Percentiles rank a stretch among this genome's conserved stretches.
phyloP scores from a whole-genome alignment of 1,284 basidiomycete species.

The Boletus sp. region DNA sequence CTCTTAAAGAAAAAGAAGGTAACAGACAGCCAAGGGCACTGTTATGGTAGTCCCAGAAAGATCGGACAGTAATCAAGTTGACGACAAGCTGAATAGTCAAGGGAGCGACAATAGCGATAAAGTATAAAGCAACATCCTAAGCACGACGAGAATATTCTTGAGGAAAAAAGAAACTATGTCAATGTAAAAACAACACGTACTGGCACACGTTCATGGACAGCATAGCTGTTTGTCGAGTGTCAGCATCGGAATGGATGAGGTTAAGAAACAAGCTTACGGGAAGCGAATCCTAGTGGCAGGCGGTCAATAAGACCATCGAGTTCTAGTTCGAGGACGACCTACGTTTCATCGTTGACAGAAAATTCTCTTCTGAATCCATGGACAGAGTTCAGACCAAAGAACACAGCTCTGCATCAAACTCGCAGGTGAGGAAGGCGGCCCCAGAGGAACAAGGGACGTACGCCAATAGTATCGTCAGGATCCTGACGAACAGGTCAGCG shows the following conservation, averaged over 20 bases:
- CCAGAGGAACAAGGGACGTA: slow-evolving; percentile 38
- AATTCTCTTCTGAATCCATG: slow-evolving; percentile 84
- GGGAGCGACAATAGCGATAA: slow-evolving; percentile 70
- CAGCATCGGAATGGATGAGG: slow-evolving; percentile 13
- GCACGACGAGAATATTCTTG: not conserved
- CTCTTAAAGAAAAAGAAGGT: slow-evolving; percentile 16
- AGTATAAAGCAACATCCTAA: slow-evolving; percentile 55
- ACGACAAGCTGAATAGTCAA: slow-evolving; percentile 64
- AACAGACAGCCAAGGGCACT: slow-evolving; percentile 70
- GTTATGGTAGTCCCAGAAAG: slow-evolving; percentile 87
- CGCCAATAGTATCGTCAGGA: slow-evolving; percentile 67
- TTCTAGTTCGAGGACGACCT: slow-evolving; percentile 22
- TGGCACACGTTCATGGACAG: slow-evolving; percentile 82
- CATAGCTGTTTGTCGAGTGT: slow-evolving; percentile 56
- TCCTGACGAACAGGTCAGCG: slow-evolving; percentile 40
- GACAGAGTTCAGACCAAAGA: slow-evolving; percentile 67
- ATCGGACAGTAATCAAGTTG: slow-evolving; percentile 68
- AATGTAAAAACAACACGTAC: slow-evolving; percentile 37
- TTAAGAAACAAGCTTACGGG: slow-evolving; percentile 43
- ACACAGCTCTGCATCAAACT: slow-evolving; percentile 47
- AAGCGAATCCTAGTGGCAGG: slow-evolving; percentile 40
- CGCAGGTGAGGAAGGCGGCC: not conserved
- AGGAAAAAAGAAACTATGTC: not conserved
- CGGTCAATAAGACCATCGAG: not conserved
- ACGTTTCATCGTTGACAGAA: slow-evolving; percentile 78